Base-by-base conservation (phyloP, 2,329 filamentous ascomycete species). In the Trichocomaceae sp. region DNA sequence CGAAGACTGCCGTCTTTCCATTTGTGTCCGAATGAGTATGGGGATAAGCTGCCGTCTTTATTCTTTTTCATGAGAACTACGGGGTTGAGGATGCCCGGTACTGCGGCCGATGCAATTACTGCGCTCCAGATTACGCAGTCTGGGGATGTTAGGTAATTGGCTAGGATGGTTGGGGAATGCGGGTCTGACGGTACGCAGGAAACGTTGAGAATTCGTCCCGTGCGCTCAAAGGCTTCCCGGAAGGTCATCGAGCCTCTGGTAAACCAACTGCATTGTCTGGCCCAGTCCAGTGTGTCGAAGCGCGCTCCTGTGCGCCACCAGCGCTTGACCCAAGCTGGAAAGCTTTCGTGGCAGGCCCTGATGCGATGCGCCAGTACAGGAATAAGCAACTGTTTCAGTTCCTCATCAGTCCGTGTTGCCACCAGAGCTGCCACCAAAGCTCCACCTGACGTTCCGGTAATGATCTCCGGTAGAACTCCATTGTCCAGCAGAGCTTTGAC, bases 61-160 rank as follows among this genome's bases (percentile, higher is more conserved):
- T 81, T 87, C 75, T 95, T 96, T 78, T 84, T 84, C 85, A 96
- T 91, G 77, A 89, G 88, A 7, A 99, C 83, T 1, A 99, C 92
- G 0, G 93, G 93, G 66, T 97, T 97, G 35, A 97, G 76, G 55
- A 99, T 97, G 1, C 93, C 93, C 0, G 93, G 93, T 0, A 99
- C 93, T 4, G 93, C 93, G 3, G 93, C 93, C 5, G 91, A 96
- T 0, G 93, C 93, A 45, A 99, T 75, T 2, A 97, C 90, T 1
- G 93, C 92, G 10, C 90, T 96, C 93, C 95, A 99, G 59, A 99
- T 95, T 41, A 99, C 93, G 67, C 93, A 99, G 74, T 99, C 90
- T 0, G 93, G 93, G 20, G 87, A 88, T 1, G 93, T 97, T 31
- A 96, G 81, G 69, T 97, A 96, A 72, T 99, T 99, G 66, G 90